A percentile compares a stretch with the other conserved stretches of the same genome.
Evolutionary conservation across 2,329 filamentous ascomycete genomes (phyloP).

Genomic region (Bipolaris zeicola): DNA sequence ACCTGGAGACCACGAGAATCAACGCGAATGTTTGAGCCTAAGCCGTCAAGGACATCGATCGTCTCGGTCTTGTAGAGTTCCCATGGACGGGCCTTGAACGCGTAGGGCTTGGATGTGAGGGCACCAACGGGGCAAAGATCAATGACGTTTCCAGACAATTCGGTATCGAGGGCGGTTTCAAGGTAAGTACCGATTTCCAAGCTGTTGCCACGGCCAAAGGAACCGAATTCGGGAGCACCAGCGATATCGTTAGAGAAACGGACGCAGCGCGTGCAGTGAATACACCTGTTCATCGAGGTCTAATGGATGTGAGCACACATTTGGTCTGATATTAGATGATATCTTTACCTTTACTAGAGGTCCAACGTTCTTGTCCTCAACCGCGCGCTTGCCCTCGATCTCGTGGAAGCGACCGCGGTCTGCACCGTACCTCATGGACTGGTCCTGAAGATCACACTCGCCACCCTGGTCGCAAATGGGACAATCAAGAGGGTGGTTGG

Average conservation of each 20-base stretch:
- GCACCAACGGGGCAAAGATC: conserved; percentile 98
- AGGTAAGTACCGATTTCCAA: conserved; percentile 98
- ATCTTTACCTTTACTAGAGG: conserved; percentile 78
- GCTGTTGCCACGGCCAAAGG: conserved; percentile 92
- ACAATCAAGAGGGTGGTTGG: conserved; percentile 95
- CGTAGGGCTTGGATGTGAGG: conserved; percentile 95
- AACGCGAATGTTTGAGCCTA: conserved; percentile 93
- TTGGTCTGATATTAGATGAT: not conserved
- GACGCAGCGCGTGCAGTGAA: conserved; percentile 97
- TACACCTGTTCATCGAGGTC: conserved; percentile 99
- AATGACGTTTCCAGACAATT: conserved; percentile 96
- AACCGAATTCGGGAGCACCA: conserved; percentile 92
- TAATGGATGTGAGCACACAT: conserved; percentile 40
- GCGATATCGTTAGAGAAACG: conserved; percentile 98
- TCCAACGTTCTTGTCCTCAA: conserved; percentile 99
- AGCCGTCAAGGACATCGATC: conserved; percentile 88
- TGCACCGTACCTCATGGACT: conserved; percentile 97
- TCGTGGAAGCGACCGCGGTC: conserved; percentile 98
- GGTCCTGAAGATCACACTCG: conserved; percentile 98
- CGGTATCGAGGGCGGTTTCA: conserved; percentile 89
- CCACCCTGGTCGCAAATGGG: conserved; percentile 98
- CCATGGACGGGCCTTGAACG: conserved; percentile 96
- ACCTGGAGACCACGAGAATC: conserved; percentile 94
- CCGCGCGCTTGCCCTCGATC: conserved; percentile 90
- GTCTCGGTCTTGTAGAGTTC: conserved; percentile 96